Evolutionary conservation across 2,329 filamentous ascomycete genomes (phyloP).

Genomic region (Arachnomyces sp.): DNA sequence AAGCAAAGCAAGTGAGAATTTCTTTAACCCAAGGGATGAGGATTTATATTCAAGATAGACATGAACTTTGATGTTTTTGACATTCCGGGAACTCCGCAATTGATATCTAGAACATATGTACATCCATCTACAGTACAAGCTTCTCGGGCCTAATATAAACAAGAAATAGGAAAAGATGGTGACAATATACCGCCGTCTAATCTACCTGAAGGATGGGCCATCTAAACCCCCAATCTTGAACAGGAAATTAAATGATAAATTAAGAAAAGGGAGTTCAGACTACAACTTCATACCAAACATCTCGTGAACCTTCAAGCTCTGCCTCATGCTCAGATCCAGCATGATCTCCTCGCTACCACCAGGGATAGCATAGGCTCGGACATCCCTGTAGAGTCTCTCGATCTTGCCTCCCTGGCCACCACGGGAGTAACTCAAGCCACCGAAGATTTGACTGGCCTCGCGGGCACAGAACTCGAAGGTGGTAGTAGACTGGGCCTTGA

Average conservation of each 20-base stretch:
- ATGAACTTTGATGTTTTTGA: too few relatives aligned
- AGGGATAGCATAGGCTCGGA: slow-evolving; percentile 90
- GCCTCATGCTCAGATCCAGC: slow-evolving; percentile 90
- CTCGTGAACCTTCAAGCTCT: slow-evolving; percentile 81
- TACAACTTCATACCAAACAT: slow-evolving; percentile 93
- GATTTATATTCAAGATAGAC: not conserved
- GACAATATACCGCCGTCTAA: too few relatives aligned
- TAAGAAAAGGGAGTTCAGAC: slow-evolving; percentile 4
- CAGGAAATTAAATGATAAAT: not conserved
- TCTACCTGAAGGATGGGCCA: too few relatives aligned
- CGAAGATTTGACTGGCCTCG: slow-evolving; percentile 96
- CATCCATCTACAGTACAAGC: not conserved
- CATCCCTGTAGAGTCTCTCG: slow-evolving; percentile 88
- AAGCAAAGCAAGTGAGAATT: too few relatives aligned
- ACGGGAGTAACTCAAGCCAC: slow-evolving; percentile 81
- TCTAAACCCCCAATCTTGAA: not conserved
- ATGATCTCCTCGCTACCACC: slow-evolving; percentile 98
- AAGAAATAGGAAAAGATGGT: not conserved
- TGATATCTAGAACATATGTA: slow-evolving; percentile 1
- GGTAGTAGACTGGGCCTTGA: slow-evolving; percentile 88
- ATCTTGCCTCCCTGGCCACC: slow-evolving; percentile 94
- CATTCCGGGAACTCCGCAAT: not conserved
- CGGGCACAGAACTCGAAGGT: slow-evolving; percentile 97
- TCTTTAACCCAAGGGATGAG: too few relatives aligned
- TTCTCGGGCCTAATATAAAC: too few relatives aligned